Evolutionary conservation across 2,329 filamentous ascomycete species (phyloP).

Genomic region (Mycosphaerella sp.): DNA sequence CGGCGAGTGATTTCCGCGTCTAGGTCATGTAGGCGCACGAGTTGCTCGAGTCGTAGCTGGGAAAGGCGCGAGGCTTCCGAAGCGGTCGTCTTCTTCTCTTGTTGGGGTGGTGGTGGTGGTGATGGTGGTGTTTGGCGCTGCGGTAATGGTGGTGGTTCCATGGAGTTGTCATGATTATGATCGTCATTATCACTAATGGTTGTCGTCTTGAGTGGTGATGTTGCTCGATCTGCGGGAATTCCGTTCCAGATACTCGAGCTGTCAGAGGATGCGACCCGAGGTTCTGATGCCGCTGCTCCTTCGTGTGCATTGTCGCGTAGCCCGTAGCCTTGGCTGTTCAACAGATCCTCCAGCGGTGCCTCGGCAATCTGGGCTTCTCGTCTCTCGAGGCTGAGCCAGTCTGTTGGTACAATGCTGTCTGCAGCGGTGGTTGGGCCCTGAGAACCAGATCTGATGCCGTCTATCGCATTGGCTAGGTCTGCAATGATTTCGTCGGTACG

Average conservation of each 20-base stretch:
- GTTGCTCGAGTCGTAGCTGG: constrained; percentile 36
- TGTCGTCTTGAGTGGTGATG: constrained; percentile 9
- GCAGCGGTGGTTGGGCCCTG: neutral
- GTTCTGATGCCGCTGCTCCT: neutral
- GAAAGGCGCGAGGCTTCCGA: too few relatives aligned
- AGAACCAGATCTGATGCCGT: constrained; percentile 1
- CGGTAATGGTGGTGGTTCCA: constrained; percentile 22
- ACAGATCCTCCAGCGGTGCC: constrained; percentile 39
- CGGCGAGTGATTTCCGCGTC: constrained; percentile 63
- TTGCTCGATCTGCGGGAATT: constrained; percentile 2
- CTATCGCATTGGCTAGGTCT: neutral
- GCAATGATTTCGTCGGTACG: too few relatives aligned
- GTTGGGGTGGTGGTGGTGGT: neutral
- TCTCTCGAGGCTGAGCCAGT: constrained; percentile 27
- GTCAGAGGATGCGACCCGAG: constrained; percentile 2
- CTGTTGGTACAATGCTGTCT: constrained; percentile 26
- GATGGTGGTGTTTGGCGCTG: constrained; percentile 6
- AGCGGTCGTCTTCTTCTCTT: neutral
- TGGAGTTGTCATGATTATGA: neutral
- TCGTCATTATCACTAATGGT: neutral
- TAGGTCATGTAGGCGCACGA: constrained; percentile 51
- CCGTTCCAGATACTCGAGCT: constrained; percentile 13
- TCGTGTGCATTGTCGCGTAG: constrained; percentile 15
- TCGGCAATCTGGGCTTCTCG: constrained; percentile 32
- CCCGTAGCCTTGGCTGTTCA: constrained; percentile 39